Percentiles rank a stretch among this genome's conserved stretches.
phyloP scores from a whole-genome alignment of 805 yeast species.

The Kuraishia borneana region DNA sequence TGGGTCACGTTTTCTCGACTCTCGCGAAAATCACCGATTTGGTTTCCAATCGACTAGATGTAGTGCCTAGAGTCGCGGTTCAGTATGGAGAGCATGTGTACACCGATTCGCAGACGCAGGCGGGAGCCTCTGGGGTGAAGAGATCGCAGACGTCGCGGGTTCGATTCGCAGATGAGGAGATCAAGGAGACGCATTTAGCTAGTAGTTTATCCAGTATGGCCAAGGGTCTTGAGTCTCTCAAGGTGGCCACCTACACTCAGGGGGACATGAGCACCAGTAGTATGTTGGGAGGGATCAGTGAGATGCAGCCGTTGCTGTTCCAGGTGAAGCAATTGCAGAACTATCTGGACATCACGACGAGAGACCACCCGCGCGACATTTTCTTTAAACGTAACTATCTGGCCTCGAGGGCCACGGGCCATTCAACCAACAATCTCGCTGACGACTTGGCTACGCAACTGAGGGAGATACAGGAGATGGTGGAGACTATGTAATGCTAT shows the following conservation, averaged over 20 bases:
- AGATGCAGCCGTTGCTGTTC: conserved; percentile 10
- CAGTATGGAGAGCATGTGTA: conserved; percentile 26
- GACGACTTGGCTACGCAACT: conserved; percentile 17
- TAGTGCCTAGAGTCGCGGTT: conserved; percentile 28
- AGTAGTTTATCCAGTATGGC: conserved; percentile 18
- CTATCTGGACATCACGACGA: conserved; percentile 17
- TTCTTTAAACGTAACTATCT: conserved; percentile 17
- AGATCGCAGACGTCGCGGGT: conserved; percentile 6
- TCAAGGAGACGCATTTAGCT: conserved; percentile 7
- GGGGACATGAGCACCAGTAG: conserved; percentile 1
- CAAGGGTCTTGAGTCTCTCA: conserved; percentile 14
- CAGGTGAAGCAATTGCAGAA: conserved; percentile 20
- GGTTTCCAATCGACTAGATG: conserved; percentile 15
- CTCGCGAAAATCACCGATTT: conserved; percentile 16
- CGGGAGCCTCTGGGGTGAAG: conserved; percentile 7
- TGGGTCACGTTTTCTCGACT: conserved; percentile 15
- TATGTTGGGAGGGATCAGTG: conserved; percentile 9
- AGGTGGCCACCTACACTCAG: conserved; percentile 14
- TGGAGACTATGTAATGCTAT: conserved; percentile 3
- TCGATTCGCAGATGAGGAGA: conserved; percentile 12
- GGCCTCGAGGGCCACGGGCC: not conserved
- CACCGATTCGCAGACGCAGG: conserved; percentile 22
- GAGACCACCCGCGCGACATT: conserved; percentile 22
- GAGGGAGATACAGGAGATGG: conserved; percentile 7
- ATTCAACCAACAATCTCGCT: conserved; percentile 10